These are phyloP conservation scores for Boletus insuetus DNA, from an alignment of 768 basidiomycete genomes.

Conservation along the genomic window DNA sequence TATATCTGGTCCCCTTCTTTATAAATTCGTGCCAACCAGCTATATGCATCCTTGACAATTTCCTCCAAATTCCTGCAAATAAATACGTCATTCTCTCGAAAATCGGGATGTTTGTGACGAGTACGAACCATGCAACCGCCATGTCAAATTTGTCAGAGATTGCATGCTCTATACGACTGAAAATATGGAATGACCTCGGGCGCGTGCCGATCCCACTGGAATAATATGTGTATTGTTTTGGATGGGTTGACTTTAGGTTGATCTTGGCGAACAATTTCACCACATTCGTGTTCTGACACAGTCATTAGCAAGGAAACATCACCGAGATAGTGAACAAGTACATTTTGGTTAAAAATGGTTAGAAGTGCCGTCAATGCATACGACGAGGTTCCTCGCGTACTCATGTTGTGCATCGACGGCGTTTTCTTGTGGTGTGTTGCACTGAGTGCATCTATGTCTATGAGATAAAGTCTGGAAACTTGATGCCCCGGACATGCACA, in stretches of 20 bases:
- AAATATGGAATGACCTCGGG: neutral
- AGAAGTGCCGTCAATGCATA: too few species aligned
- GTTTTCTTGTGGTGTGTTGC: too few species aligned
- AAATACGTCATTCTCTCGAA: too few species aligned
- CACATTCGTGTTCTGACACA: slow-evolving; percentile 33
- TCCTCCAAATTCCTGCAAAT: neutral
- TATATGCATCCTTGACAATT: slow-evolving; percentile 2
- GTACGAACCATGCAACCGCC: neutral
- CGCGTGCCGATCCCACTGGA: slow-evolving; percentile 36
- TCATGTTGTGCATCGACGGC: too few species aligned
- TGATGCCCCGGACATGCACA: too few species aligned
- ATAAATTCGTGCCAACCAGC: neutral
- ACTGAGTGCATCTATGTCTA: too few species aligned
- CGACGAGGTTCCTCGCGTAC: too few species aligned
- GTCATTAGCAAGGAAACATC: neutral
- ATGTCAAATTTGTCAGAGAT: neutral
- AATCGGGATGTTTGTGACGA: too few species aligned
- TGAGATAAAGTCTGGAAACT: too few species aligned
- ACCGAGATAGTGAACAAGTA: neutral
- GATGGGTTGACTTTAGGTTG: slow-evolving; percentile 3
- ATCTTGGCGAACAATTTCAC: slow-evolving; percentile 31
- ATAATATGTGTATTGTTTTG: slow-evolving; percentile 31
- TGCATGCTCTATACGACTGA: neutral
- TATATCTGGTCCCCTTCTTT: slow-evolving; percentile 28
- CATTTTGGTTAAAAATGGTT: too few species aligned